Percentiles rank a stretch among this genome's conserved stretches.
These are phyloP conservation scores for Stephania japonica DNA, from an alignment of 164 flowering plant species.

Conservation along the genomic window DNA sequence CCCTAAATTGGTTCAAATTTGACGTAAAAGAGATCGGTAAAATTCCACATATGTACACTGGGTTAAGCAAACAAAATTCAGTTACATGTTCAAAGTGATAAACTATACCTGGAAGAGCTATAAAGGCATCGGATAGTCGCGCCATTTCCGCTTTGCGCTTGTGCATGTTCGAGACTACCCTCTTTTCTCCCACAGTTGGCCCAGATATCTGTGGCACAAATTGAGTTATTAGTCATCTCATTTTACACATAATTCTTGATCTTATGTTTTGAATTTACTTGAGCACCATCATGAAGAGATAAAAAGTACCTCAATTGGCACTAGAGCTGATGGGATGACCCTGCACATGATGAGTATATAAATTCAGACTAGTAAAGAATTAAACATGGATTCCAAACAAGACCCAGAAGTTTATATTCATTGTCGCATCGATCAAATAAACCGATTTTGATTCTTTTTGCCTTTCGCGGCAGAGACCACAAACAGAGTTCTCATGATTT, in stretches of 20 bases:
- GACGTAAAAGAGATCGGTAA: neutral
- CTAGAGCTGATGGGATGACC: constrained; percentile 83
- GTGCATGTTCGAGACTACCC: constrained; percentile 75
- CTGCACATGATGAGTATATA: constrained; percentile 38
- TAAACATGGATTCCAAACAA: neutral
- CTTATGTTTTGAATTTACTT: too few species aligned
- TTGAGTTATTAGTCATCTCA: neutral
- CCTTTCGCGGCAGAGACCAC: too few species aligned
- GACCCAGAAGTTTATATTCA: constrained; percentile 3
- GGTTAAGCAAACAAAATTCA: neutral
- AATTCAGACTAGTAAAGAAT: constrained; percentile 1
- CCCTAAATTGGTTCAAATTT: constrained; percentile 35
- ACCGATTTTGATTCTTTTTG: too few species aligned
- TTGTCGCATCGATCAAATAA: too few species aligned
- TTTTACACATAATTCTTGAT: too few species aligned
- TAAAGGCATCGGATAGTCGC: constrained; percentile 74
- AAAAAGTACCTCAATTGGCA: constrained; percentile 98
- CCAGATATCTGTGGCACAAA: constrained; percentile 69
- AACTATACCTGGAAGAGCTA: constrained; percentile 88
- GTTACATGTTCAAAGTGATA: constrained; percentile 6
- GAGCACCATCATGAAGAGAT: too few species aligned
- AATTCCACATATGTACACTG: neutral
- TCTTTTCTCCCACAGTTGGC: constrained; percentile 77
- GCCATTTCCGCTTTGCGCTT: constrained; percentile 92
- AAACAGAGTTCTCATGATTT: neutral